A percentile compares a stretch with the other conserved stretches of the same genome.
phyloP scores from a whole-genome alignment of 805 yeast species.

The Ascoidea asiatica region DNA sequence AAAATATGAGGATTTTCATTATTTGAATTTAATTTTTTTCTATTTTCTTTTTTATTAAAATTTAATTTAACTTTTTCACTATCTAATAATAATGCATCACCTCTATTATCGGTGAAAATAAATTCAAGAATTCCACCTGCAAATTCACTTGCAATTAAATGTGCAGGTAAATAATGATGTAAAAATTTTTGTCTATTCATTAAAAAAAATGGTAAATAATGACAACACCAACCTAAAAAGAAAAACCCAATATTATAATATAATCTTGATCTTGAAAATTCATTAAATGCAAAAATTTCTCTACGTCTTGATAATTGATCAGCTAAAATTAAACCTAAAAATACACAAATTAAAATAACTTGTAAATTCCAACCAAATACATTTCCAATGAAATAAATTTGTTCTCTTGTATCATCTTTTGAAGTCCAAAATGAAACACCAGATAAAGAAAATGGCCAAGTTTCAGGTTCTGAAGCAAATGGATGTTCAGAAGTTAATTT shows the following conservation, averaged over 20 bases:
- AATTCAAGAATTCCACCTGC: conserved; percentile 76
- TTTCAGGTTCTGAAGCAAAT: conserved; percentile 80
- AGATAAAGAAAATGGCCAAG: conserved; percentile 81
- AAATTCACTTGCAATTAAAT: conserved; percentile 71
- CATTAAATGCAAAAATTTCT: conserved; percentile 39
- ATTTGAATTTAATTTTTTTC: conserved; percentile 13
- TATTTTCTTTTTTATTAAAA: conserved; percentile 6
- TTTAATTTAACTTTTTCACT: conserved; percentile 20
- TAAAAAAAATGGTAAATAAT: conserved; percentile 62
- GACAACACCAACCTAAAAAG: conserved; percentile 64
- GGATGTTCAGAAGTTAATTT: conserved; percentile 82
- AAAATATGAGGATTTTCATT: conserved; percentile 14
- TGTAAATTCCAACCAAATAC: conserved; percentile 85
- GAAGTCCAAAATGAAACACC: conserved; percentile 98
- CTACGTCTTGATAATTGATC: conserved; percentile 76
- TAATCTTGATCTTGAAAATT: conserved; percentile 53
- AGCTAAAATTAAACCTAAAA: conserved; percentile 48
- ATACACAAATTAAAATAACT: conserved; percentile 47
- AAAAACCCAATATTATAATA: conserved; percentile 76
- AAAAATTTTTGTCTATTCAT: conserved; percentile 91
- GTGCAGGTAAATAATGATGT: conserved; percentile 95
- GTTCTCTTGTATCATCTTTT: conserved; percentile 39
- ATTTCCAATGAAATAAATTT: conserved; percentile 86
- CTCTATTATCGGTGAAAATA: conserved; percentile 45
- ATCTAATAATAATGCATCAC: conserved; percentile 18